These are phyloP conservation scores for Fusarium acutatum DNA, from an alignment of 2,329 filamentous ascomycete species.

Conservation along the genomic window DNA sequence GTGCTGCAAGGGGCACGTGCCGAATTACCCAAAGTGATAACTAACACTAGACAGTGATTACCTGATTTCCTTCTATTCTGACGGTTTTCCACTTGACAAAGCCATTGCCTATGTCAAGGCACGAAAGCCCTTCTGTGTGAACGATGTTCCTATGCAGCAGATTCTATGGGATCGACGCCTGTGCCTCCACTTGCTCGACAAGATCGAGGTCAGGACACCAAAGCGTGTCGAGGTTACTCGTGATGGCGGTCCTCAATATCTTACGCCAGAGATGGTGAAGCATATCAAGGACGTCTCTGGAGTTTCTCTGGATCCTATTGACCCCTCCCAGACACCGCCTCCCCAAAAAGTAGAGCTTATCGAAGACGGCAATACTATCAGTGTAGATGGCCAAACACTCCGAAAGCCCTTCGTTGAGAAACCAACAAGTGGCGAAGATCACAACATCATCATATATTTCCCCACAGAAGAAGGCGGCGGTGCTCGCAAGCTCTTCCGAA, in stretches of 20 bases:
- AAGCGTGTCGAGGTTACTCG: constrained; percentile 89
- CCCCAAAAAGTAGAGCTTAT: constrained; percentile 82
- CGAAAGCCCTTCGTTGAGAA: constrained; percentile 98
- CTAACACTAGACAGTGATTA: constrained; percentile 70
- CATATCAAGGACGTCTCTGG: constrained; percentile 84
- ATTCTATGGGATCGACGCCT: constrained; percentile 94
- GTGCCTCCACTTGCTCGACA: constrained; percentile 87
- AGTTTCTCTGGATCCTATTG: constrained; percentile 74
- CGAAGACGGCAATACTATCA: constrained; percentile 88
- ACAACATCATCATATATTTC: constrained; percentile 99
- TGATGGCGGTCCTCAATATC: constrained; percentile 84
- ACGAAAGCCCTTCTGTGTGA: constrained; percentile 95
- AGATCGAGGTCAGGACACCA: constrained; percentile 89
- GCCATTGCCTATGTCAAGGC: constrained; percentile 95
- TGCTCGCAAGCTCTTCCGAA: constrained; percentile 90
- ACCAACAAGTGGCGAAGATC: constrained; percentile 96
- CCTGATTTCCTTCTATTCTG: constrained; percentile 97
- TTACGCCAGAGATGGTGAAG: constrained; percentile 81
- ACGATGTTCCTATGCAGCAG: constrained; percentile 97
- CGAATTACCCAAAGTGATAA: constrained; percentile 32
- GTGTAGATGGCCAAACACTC: constrained; percentile 83
- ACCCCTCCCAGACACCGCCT: constrained; percentile 68
- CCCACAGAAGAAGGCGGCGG: constrained; percentile 87
- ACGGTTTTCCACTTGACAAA: constrained; percentile 96
- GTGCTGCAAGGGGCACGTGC: constrained; percentile 40